Evolutionary conservation across 2,329 filamentous ascomycete genomes (phyloP).

Genomic region (Calonectria pteridis): DNA sequence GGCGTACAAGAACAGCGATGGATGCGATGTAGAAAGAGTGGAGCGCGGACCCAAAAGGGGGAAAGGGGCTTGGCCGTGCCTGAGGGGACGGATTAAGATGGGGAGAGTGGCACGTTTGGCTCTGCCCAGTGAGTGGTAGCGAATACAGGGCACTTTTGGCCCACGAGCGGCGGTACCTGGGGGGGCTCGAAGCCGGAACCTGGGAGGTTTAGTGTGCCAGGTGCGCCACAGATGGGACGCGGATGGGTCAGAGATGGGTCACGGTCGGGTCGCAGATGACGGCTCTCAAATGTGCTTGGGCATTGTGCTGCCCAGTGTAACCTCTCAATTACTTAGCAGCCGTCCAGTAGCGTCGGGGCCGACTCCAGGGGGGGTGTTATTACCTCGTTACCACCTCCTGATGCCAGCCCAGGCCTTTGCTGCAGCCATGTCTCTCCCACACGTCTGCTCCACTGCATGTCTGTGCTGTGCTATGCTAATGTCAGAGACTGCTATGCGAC

Average conservation of each 20-base stretch:
- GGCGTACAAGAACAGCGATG: constrained; percentile 35
- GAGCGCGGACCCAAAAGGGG: constrained; percentile 25
- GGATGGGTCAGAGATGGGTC: constrained; percentile 21
- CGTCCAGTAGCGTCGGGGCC: constrained; percentile 16
- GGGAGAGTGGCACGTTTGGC: background rate
- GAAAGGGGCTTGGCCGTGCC: constrained; percentile 2
- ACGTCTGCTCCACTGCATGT: constrained; percentile 18
- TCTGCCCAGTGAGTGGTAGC: constrained; percentile 7
- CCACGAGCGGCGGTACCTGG: background rate
- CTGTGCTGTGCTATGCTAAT: constrained; percentile 24
- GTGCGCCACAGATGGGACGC: constrained; percentile 18
- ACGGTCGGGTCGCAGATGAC: constrained; percentile 13
- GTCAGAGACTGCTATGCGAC: constrained; percentile 16
- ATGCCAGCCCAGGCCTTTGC: constrained; percentile 8
- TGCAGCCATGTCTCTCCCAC: constrained; percentile 12
- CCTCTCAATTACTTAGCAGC: constrained; percentile 17
- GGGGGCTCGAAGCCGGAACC: background rate
- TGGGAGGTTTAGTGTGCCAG: constrained; percentile 8
- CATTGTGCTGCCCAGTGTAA: constrained; percentile 15
- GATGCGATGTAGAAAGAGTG: constrained; percentile 38
- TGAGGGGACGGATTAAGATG: background rate
- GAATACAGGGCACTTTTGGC: constrained; percentile 4
- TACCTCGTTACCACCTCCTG: constrained; percentile 21
- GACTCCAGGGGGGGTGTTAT: constrained; percentile 19
- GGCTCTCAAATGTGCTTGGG: constrained; percentile 13